Base-by-base conservation (phyloP, 2,329 filamentous ascomycete species). In the Hawksworthiomyces lignivorus region DNA sequence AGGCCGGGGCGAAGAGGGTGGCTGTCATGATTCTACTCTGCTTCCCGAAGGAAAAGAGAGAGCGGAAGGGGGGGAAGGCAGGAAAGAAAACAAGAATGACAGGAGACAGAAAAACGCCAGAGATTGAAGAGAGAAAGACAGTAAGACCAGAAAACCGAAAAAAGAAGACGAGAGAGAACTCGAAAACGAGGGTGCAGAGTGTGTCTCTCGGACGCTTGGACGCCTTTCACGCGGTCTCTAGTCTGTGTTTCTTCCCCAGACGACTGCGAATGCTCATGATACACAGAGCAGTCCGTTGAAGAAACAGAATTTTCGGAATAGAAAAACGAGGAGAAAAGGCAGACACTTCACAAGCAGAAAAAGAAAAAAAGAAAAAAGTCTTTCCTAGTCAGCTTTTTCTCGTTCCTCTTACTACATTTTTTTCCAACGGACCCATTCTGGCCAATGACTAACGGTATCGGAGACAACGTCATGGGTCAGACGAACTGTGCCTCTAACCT, bases 1-100 rank as follows among this genome's bases (percentile, higher is more conserved):
- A 73, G 50, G 82, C 79, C 36, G 82, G 80, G 36, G 70, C 64
- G 50, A 69, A 65, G 45, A 64, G 51, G 24, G 55, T 54, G 31
- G 61, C 51, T 22, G 60, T 55, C 65, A 68, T 68, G 26, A 18
- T 28, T 33, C 19, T 15, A 17, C 39, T 39, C 39, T 19, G 30
- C 26, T 45, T 17, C 28, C 34, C 34, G 32, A 35, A 30, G 28
- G 37, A 30, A 31, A 28, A 29, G 36, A 26, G 19, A 15, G 29
- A 21, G 21, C n/a, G n/a, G n/a, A n/a, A n/a, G n/a, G n/a, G n/a
- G n/a, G n/a, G n/a, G n/a, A n/a, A n/a, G n/a, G n/a, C n/a, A n/a
- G n/a, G n/a, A n/a, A n/a, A n/a, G n/a, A n/a, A n/a, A n/a, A n/a
- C n/a, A 44, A 29, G 28, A 34, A 37, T 15, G 26, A 18, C 26